Evolutionary conservation across 768 basidiomycete species (phyloP).

Genomic region (Mycena galericulata): DNA sequence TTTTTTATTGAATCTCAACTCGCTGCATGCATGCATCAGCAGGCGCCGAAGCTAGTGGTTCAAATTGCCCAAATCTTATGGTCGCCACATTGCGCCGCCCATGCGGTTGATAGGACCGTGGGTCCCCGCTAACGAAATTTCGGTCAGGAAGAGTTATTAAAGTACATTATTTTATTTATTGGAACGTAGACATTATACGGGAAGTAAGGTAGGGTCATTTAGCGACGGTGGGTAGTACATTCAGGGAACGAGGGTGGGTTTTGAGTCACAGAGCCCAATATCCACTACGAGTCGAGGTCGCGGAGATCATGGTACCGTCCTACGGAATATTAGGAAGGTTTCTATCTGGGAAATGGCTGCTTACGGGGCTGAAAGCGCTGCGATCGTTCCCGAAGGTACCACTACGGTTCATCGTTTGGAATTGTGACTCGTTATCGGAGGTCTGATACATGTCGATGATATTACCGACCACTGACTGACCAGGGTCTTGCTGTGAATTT

Average conservation of each 20-base stretch:
- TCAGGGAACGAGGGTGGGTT: slow-evolving; percentile 4
- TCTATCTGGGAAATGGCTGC: not conserved
- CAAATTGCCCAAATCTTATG: no score
- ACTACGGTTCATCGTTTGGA: slow-evolving; percentile 8
- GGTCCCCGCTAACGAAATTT: no score
- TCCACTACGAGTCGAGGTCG: slow-evolving; percentile 25
- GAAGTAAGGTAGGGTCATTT: not conserved
- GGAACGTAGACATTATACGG: slow-evolving; percentile 3
- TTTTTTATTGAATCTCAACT: no score
- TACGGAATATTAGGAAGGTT: not conserved
- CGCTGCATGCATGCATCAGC: no score
- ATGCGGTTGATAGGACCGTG: no score
- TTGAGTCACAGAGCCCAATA: slow-evolving; percentile 35
- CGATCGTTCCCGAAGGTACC: slow-evolving; percentile 26
- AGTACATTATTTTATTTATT: not conserved
- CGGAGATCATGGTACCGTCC: slow-evolving; percentile 32
- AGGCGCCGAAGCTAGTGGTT: no score
- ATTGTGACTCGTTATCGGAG: slow-evolving; percentile 4
- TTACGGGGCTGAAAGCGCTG: slow-evolving; percentile 35
- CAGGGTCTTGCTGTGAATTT: not conserved
- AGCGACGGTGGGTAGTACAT: not conserved
- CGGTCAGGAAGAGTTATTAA: no score
- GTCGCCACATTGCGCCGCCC: no score
- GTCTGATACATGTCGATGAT: slow-evolving; percentile 33
- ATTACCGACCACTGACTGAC: slow-evolving; percentile 22